phyloP scores from a whole-genome alignment of 2,329 filamentous ascomycete species.

The Arthrobotrys megalospora region DNA sequence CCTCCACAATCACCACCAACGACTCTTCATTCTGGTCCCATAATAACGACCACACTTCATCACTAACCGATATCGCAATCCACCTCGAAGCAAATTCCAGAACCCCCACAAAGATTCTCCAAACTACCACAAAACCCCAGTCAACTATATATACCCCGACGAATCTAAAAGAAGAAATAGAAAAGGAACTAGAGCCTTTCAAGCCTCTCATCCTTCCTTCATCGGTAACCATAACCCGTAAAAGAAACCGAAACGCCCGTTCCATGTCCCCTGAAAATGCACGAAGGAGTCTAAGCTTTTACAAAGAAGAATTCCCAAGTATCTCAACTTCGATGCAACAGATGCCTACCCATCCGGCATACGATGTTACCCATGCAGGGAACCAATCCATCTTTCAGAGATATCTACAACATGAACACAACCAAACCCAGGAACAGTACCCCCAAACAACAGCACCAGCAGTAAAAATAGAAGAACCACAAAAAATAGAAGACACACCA shows the following conservation, averaged over 20 bases:
- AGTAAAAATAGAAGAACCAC: neutral
- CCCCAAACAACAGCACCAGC: too few relatives aligned
- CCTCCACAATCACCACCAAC: neutral
- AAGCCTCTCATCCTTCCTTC: neutral
- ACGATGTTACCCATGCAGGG: neutral
- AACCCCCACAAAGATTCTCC: conserved; percentile 18
- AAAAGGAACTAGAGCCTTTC: neutral
- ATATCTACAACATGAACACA: too few relatives aligned
- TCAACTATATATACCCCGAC: too few relatives aligned
- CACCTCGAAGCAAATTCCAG: neutral
- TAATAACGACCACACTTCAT: neutral
- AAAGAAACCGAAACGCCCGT: neutral
- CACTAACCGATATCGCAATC: conserved; percentile 12
- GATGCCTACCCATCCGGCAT: conserved; percentile 37
- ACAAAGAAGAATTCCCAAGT: conserved; percentile 11
- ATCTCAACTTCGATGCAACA: conserved; percentile 10
- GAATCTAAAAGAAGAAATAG: neutral
- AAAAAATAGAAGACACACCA: neutral
- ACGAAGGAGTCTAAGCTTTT: neutral
- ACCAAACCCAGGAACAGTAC: neutral
- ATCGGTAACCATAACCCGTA: conserved; percentile 16
- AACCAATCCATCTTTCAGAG: too few relatives aligned
- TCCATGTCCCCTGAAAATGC: conserved; percentile 7
- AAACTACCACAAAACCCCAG: neutral
- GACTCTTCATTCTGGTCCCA: conserved; percentile 23